Evolutionary conservation across 768 basidiomycete genomes (phyloP).

Genomic region (Russula sp.): DNA sequence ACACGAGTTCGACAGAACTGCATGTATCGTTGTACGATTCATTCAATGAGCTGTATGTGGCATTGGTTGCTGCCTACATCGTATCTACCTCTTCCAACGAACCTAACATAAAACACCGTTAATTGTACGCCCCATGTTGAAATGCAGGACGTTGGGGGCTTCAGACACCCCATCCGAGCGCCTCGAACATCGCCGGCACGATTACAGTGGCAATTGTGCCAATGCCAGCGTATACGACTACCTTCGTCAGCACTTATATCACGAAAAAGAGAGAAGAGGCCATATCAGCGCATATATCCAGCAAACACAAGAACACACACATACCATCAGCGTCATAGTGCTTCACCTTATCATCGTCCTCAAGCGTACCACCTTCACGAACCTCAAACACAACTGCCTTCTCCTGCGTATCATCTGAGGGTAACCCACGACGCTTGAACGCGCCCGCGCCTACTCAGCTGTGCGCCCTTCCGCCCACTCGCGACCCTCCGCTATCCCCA

Average conservation of each 20-base stretch:
- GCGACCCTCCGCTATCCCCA: slow-evolving; percentile 29
- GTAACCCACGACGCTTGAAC: slow-evolving; percentile 26
- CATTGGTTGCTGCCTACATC: neutral
- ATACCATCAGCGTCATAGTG: slow-evolving; percentile 86
- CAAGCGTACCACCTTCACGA: slow-evolving; percentile 29
- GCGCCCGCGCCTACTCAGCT: slow-evolving; percentile 39
- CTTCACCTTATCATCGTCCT: slow-evolving; percentile 47
- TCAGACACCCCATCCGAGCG: slow-evolving; percentile 62
- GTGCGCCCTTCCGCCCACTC: slow-evolving; percentile 42
- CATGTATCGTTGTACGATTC: neutral
- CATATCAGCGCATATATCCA: slow-evolving; percentile 4
- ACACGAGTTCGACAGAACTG: too few species aligned
- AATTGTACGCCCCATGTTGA: neutral
- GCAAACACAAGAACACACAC: slow-evolving; percentile 33
- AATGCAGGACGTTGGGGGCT: neutral
- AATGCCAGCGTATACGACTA: slow-evolving; percentile 88
- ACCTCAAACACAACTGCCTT: slow-evolving; percentile 24
- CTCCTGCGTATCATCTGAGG: slow-evolving; percentile 10
- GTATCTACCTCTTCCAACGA: neutral
- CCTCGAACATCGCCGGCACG: slow-evolving; percentile 65
- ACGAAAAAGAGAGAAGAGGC: slow-evolving; percentile 9
- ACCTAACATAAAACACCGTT: too few species aligned
- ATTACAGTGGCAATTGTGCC: slow-evolving; percentile 60
- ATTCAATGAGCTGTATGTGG: too few species aligned
- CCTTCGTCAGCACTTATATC: slow-evolving; percentile 74